Evolutionary conservation across 768 basidiomycete genomes (phyloP).

Genomic region (Hygrocybe punicea): DNA sequence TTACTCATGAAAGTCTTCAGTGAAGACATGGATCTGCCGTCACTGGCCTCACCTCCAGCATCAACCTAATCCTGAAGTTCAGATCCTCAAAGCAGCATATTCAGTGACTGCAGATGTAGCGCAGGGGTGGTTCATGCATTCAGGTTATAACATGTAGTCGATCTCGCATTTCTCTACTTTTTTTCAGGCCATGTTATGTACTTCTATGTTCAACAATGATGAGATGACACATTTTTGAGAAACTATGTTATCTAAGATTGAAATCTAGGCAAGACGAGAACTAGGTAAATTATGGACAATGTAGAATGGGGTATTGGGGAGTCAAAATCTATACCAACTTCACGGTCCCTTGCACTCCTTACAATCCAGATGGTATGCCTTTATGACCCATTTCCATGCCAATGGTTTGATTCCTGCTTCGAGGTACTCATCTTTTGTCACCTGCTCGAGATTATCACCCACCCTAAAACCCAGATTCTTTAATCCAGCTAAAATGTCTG

Average conservation of each 20-base stretch:
- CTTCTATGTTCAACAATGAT: not conserved
- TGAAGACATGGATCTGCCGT: constrained; percentile 7
- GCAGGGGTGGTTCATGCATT: not conserved
- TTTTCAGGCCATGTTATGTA: not conserved
- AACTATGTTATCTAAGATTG: too few species aligned
- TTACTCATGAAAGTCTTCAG: not conserved
- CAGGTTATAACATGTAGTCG: not conserved
- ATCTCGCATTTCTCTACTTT: not conserved
- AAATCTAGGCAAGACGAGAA: not conserved
- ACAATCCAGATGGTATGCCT: not conserved
- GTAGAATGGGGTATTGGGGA: not conserved
- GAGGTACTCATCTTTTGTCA: not conserved
- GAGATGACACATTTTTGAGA: not conserved
- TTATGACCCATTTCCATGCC: not conserved
- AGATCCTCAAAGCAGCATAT: not conserved
- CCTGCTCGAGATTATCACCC: not conserved
- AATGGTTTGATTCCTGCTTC: constrained; percentile 2
- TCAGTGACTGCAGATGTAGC: not conserved
- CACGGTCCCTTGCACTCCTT: not conserved
- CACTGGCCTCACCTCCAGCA: constrained; percentile 8
- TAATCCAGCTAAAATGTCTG: not conserved
- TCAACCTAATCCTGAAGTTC: constrained; percentile 6
- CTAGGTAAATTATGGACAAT: not conserved
- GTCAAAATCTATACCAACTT: not conserved
- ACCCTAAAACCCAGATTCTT: not conserved